Percentiles rank a stretch among this genome's conserved stretches.
phyloP scores from a whole-genome alignment of 345 rosid species.

The Firmiana major region DNA sequence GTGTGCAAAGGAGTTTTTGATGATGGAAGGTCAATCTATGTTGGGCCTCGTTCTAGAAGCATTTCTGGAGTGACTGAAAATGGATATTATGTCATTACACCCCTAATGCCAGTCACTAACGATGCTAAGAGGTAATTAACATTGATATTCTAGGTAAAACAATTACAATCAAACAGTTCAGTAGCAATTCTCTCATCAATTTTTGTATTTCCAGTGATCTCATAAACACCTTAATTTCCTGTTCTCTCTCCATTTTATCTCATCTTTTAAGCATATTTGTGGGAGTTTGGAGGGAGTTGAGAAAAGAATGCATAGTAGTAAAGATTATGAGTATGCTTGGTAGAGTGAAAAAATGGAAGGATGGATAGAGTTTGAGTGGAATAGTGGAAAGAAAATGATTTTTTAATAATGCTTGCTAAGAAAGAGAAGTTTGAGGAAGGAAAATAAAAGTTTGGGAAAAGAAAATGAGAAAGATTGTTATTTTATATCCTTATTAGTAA shows the following conservation, averaged over 20 bases:
- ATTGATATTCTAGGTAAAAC: background rate
- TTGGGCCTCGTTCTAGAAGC: conserved; percentile 94
- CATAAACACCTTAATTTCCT: background rate
- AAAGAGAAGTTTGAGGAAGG: no score
- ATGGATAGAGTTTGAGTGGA: no score
- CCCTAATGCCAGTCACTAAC: conserved; percentile 62
- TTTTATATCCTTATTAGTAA: no score
- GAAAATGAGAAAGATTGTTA: no score
- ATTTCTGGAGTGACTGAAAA: conserved; percentile 92
- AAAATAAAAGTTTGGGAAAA: no score
- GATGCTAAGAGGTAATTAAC: conserved; percentile 59
- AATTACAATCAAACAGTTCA: background rate
- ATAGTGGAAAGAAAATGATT: no score
- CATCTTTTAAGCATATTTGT: background rate
- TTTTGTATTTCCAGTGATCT: background rate
- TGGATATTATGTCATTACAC: conserved; percentile 77
- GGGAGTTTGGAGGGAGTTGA: background rate
- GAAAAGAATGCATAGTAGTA: background rate
- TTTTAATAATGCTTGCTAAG: no score
- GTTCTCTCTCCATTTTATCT: background rate
- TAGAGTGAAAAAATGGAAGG: no score
- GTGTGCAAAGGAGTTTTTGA: conserved; percentile 69
- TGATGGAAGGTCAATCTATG: conserved; percentile 57
- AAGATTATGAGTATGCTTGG: background rate
- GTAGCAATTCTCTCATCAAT: background rate